Percentiles rank a stretch among this genome's conserved stretches.
Evolutionary conservation across 805 yeast species (phyloP).

Genomic region (Ogataea zsoltii): DNA sequence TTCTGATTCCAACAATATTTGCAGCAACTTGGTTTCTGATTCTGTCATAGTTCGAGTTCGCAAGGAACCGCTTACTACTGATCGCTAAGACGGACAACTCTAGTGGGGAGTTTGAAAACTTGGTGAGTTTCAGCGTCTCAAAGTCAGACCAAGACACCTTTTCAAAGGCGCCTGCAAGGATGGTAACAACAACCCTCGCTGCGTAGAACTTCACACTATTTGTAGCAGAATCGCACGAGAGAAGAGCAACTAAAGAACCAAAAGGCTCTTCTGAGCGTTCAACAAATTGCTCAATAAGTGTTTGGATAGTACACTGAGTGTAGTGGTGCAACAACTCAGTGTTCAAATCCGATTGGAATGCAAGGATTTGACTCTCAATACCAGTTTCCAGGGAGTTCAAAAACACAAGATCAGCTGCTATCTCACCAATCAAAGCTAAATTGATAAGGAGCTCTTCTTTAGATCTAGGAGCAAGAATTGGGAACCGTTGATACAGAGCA

Average conservation of each 20-base stretch:
- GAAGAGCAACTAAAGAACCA: conserved; percentile 1
- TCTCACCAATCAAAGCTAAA: conserved; percentile 32
- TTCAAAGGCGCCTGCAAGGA: conserved; percentile 36
- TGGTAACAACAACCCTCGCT: conserved; percentile 34
- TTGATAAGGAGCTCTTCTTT: conserved; percentile 11
- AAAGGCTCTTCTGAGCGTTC: conserved; percentile 2
- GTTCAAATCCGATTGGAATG: conserved; percentile 9
- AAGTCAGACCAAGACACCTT: conserved; percentile 16
- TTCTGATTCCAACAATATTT: conserved; percentile 57
- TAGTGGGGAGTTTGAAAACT: conserved; percentile 34
- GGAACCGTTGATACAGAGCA: conserved; percentile 3
- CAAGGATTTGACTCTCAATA: conserved; percentile 10
- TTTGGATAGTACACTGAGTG: background rate
- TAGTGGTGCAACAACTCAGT: background rate
- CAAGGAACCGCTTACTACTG: conserved; percentile 37
- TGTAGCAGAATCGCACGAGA: background rate
- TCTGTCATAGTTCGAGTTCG: conserved; percentile 45
- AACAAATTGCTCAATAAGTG: background rate
- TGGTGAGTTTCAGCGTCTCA: conserved; percentile 32
- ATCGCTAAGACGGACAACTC: conserved; percentile 38
- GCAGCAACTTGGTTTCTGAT: conserved; percentile 63
- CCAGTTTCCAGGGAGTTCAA: conserved; percentile 16
- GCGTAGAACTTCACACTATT: conserved; percentile 31
- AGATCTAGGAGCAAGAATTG: background rate
- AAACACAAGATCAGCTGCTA: conserved; percentile 40